These are phyloP conservation scores for Beauveria varroae DNA, from an alignment of 2,329 filamentous ascomycete species.

Conservation along the genomic window DNA sequence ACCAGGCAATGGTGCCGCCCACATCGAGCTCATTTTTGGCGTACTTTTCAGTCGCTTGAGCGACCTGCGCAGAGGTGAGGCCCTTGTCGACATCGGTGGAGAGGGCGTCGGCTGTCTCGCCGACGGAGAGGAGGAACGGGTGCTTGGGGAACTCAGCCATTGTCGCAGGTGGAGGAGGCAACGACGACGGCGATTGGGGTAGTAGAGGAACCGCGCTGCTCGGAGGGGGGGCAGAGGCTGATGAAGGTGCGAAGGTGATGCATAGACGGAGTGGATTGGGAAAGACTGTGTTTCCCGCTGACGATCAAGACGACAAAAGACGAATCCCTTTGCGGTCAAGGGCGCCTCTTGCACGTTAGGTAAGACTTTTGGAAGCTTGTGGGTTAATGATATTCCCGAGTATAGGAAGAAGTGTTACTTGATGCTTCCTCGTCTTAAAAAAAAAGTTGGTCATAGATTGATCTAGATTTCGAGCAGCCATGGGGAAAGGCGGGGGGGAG, in stretches of 20 bases:
- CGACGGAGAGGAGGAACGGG: conserved; percentile 52
- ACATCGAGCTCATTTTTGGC: conserved; percentile 66
- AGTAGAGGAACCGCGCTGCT: conserved; percentile 13
- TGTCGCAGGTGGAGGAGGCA: conserved; percentile 15
- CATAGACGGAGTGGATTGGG: conserved; percentile 15
- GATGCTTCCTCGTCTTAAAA: background rate
- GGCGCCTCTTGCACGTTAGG: background rate
- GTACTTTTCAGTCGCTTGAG: conserved; percentile 49
- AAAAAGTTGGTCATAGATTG: background rate
- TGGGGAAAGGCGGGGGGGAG: background rate
- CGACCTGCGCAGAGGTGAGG: conserved; percentile 52
- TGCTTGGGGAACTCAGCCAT: conserved; percentile 43
- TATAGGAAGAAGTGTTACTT: background rate
- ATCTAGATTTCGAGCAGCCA: background rate
- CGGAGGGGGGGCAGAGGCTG: conserved; percentile 12
- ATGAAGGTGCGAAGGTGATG: conserved; percentile 12
- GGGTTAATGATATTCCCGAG: background rate
- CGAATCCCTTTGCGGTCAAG: background rate
- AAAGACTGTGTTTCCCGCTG: background rate
- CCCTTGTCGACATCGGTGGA: conserved; percentile 60
- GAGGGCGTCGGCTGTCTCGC: conserved; percentile 56
- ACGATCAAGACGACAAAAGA: background rate
- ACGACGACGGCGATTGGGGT: conserved; percentile 1
- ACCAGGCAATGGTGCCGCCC: conserved; percentile 57
- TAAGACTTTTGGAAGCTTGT: too few species aligned